Evolutionary conservation across 2,329 filamentous ascomycete species (phyloP).

Genomic region (Neonectria ditissima): DNA sequence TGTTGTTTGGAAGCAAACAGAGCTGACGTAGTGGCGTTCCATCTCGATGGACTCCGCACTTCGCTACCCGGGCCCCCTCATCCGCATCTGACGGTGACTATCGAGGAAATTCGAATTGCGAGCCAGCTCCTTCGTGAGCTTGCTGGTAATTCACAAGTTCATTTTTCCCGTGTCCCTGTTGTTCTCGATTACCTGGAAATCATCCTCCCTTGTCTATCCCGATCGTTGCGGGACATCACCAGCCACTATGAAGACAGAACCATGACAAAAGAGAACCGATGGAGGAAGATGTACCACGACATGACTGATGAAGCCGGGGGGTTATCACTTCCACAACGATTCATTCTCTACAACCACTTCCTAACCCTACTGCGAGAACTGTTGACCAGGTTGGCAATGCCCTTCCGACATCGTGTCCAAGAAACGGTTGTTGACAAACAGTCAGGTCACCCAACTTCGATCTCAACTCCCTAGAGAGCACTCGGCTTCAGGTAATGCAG

Average conservation of each 20-base stretch:
- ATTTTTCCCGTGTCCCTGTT: constrained; percentile 61
- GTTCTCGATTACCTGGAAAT: constrained; percentile 68
- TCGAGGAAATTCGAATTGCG: constrained; percentile 60
- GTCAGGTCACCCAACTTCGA: constrained; percentile 63
- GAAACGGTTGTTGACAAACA: constrained; percentile 31
- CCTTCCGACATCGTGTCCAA: not conserved
- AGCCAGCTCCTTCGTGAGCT: constrained; percentile 64
- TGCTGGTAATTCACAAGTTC: constrained; percentile 65
- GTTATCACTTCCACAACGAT: constrained; percentile 63
- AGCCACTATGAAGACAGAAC: constrained; percentile 63
- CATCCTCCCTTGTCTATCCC: constrained; percentile 66
- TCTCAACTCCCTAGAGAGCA: constrained; percentile 63
- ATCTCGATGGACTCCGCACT: constrained; percentile 62
- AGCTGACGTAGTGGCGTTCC: constrained; percentile 60
- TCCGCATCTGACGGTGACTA: constrained; percentile 60
- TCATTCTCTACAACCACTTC: constrained; percentile 68
- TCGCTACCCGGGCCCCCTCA: constrained; percentile 58
- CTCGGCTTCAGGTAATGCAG: constrained; percentile 61
- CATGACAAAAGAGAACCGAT: constrained; percentile 61
- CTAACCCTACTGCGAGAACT: constrained; percentile 62
- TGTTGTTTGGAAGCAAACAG: constrained; percentile 67
- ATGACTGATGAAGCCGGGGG: constrained; percentile 66
- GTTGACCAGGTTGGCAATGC: constrained; percentile 59
- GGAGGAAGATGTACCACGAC: constrained; percentile 69
- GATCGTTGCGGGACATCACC: constrained; percentile 65